Conservation (phyloP, 164 flowering plant species). For the Sedum album region DNA sequence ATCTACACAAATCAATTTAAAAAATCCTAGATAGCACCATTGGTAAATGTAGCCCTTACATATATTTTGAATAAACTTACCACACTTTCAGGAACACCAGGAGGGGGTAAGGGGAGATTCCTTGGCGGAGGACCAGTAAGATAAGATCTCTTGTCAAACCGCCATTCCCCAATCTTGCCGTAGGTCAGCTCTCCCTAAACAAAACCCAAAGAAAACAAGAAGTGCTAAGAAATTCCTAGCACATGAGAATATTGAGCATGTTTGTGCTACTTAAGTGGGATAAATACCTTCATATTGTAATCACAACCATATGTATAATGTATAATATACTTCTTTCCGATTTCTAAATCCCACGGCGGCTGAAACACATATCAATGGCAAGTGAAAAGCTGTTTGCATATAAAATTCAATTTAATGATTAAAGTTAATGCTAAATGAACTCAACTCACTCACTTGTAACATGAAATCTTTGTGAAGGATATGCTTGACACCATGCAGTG, state of each 20-base stretch:
- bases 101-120: slow-evolving; percentile 80
- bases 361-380: slow-evolving; percentile 21
- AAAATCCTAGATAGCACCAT: not conserved
- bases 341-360: slow-evolving; percentile 89
- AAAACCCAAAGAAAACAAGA: not conserved
- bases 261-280: not conserved
- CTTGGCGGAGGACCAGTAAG: slow-evolving; percentile 66
- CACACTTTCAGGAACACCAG: slow-evolving; percentile 98
- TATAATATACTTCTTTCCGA: slow-evolving; percentile 53
- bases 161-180: slow-evolving; percentile 88
- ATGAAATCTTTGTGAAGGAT: slow-evolving; percentile 88
- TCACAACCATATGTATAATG: slow-evolving; percentile 94
- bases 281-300: slow-evolving; percentile 67
- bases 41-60: not conserved
- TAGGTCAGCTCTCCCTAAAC: slow-evolving; percentile 82
- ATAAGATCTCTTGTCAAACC: slow-evolving; percentile 87
- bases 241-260: not conserved
- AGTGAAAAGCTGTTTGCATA: not conserved
- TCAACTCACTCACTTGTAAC: slow-evolving; percentile 57
- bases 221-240: too few species aligned
- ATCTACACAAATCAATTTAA: not conserved
- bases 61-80: slow-evolving; percentile 32
- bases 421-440: too few species aligned
- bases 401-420: not conserved
- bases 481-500: slow-evolving; percentile 80